Evolutionary conservation across 148 eudicot species (phyloP), one percentile per base, ranked within the genome.

Genomic region (Silene conica): DNA sequence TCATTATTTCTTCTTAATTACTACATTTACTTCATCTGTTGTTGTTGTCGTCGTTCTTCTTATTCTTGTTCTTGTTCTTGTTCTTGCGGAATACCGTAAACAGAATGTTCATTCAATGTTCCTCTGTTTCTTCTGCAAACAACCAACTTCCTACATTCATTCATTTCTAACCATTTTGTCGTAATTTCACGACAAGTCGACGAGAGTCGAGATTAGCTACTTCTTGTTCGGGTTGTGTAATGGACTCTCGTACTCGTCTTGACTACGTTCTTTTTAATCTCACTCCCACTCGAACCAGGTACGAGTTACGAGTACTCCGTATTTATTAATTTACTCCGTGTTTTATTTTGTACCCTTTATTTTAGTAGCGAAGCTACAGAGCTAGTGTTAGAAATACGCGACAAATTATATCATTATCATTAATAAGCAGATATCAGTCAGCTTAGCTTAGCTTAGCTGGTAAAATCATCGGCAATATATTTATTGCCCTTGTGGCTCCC

Each of bases 201-300:
- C 58, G 58, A 10, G 28, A 26, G n/a, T n/a, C n/a, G n/a, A n/a
- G n/a, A n/a, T n/a, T n/a, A n/a, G n/a, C 8, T 1, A 12, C 15
- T n/a, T n/a, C n/a, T n/a, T n/a, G 8, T 56, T 15, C 5, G 14
- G 21, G 19, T 56, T n/a, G 20, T 56, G 19, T 9, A n/a, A 56
- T 56, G 59, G 59, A 56, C 20, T 56, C 59, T 56, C 59, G 20
- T 56, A 4, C 59, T 56, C 59, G 59, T 5, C 59, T 56, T 21
- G 59, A 56, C 15, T 56, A 56, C 6, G 59, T 56, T 56, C 59
- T 56, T 56, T 56, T 56, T 56, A 21, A 56, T 9, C 59, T 56
- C 59, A 56, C 59, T n/a, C 59, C 59, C 14, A 56, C 59, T 56
- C 59, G 59, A 56, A 56, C 59, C 59, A 56, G 59, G 59, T 56